Base-by-base conservation (phyloP, 2,329 filamentous ascomycete species). In the Calonectria pseudoreteaudii region DNA sequence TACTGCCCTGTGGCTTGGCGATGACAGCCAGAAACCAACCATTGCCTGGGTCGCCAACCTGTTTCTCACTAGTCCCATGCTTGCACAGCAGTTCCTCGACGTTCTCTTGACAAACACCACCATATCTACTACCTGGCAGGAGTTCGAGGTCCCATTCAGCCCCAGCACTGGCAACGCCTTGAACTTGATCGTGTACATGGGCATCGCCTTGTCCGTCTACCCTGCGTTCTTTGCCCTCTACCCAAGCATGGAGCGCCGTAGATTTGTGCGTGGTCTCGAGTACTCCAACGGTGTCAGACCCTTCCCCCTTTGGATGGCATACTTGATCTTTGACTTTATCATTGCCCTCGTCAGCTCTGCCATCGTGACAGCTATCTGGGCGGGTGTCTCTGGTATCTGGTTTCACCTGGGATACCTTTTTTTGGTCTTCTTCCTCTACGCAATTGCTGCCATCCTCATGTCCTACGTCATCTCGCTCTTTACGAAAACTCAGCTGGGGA, bases 221-320 rank as follows among this genome's bases (percentile, higher is more conserved):
- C 95, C 96, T 0, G 95, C 93, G 18, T 96, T 98, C 87, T 97
- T 98, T 79, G 91, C 94, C 0, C 87, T 98, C 6, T 98, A 98
- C 81, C 94, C 95, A 0, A 98, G 95, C n/a, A 87, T 94, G 34
- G 96, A 98, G 83, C 90, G 95, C 31, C 87, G 95, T 14, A 88
- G 92, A 65, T 94, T 95, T 76, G 94, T 98, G 30, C 91, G 96
- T 66, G 94, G 94, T 20, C 87, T 98, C 36, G 93, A 98, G 83
- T 98, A 98, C 84, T 97, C 94, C 68, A 98, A 98, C 81, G 96
- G 96, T 60, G 95, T 98, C 34, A 90, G 94, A 16, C 93, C 94
- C 0, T 87, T 94, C 11, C 95, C 95, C 0, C 87, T 98, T 2
- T 98, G 96, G 96, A 84, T 94, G 7, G 94, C 96, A 1, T 97